phyloP scores from a whole-genome alignment of 208 protist genomes.

The Phytomonas sp. region DNA sequence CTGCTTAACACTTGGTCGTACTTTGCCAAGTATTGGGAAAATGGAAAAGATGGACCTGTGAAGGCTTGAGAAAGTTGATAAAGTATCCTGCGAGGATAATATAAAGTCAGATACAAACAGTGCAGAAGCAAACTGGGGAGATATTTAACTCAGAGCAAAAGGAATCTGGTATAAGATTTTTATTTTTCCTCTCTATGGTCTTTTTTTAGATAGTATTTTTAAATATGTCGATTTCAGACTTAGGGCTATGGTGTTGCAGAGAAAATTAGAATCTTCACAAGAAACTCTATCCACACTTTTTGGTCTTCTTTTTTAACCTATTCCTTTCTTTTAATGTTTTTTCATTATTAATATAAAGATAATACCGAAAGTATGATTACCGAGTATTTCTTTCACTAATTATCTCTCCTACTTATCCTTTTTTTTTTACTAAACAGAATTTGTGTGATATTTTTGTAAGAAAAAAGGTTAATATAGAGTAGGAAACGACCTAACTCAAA shows the following conservation, averaged over 20 bases:
- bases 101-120: neutral
- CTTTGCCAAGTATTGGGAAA: constrained; percentile 87
- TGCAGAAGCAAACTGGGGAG: neutral
- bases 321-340: neutral
- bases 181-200: neutral
- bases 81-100: neutral
- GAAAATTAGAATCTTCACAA: neutral
- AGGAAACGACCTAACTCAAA: neutral
- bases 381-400: neutral
- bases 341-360: neutral
- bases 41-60: constrained; percentile 71
- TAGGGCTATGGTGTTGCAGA: neutral
- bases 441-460: neutral
- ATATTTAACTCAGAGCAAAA: neutral
- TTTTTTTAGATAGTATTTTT: neutral
- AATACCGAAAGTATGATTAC: neutral
- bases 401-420: neutral
- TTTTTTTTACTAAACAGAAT: neutral
- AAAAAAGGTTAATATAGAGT: neutral
- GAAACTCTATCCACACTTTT: neutral
- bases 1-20: constrained; percentile 89
- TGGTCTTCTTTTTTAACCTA: neutral
- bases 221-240: neutral
- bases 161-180: neutral
- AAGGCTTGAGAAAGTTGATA: neutral